These are phyloP conservation scores for Citrus unshiu DNA, from an alignment of 345 rosid species.

Conservation along the genomic window DNA sequence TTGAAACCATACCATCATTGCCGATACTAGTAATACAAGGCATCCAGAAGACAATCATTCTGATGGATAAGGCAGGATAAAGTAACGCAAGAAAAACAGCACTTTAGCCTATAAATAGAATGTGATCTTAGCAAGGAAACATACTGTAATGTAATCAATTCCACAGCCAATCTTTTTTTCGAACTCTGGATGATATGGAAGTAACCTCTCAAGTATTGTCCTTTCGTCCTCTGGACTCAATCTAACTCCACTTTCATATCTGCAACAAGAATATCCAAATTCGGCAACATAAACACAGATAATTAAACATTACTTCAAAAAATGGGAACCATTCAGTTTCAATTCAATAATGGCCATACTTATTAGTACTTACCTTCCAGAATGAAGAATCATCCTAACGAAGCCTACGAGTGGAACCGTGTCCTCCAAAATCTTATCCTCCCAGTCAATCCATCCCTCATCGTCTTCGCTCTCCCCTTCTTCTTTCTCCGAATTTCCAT, in stretches of 20 bases:
- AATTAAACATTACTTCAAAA: not conserved
- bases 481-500: constrained; percentile 33
- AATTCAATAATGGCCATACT: not conserved
- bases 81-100: not conserved
- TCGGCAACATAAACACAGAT: not conserved
- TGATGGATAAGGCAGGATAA: not conserved
- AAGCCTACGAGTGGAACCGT: constrained; percentile 93
- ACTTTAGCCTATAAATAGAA: not conserved
- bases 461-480: constrained; percentile 35
- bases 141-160: constrained; percentile 74
- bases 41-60: not conserved
- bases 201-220: constrained; percentile 65
- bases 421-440: constrained; percentile 81
- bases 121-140: constrained; percentile 9
- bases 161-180: constrained; percentile 87
- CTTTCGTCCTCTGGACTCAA: constrained; percentile 74
- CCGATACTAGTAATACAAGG: not conserved
- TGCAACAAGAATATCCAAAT: constrained; percentile 24
- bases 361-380: constrained; percentile 46
- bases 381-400: constrained; percentile 87
- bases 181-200: constrained; percentile 78
- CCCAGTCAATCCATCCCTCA: constrained; percentile 63
- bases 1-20: too few relatives aligned
- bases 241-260: constrained; percentile 72
- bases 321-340: not conserved